A percentile compares a stretch with the other conserved stretches of the same genome.
Conservation (phyloP, 495 filamentous ascomycete species). For the Aspergillus bridgeri region DNA sequence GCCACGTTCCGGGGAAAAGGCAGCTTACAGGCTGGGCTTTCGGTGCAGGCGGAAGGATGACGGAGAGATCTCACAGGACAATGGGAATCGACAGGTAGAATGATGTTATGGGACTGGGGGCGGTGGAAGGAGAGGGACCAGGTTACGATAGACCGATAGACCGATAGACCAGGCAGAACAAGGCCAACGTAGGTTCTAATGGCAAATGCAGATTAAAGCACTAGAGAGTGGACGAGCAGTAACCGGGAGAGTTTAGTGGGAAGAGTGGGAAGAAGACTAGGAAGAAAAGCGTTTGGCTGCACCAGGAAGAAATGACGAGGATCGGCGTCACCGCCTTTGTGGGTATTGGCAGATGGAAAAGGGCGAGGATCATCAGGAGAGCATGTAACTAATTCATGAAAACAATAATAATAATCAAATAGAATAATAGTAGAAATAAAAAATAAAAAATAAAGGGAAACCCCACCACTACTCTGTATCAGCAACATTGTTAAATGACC, state of each 20-base stretch:
- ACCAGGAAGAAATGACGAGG: constrained; percentile 21
- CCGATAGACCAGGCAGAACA: neutral
- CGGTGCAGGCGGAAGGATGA: constrained; percentile 10
- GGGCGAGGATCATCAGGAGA: neutral
- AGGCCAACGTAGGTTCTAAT: neutral
- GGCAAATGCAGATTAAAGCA: constrained; percentile 7
- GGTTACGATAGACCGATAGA: no score
- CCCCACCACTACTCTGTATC: no score
- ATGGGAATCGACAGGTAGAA: constrained; percentile 12
- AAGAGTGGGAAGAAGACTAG: constrained; percentile 8
- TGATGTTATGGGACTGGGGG: constrained; percentile 12
- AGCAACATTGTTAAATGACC: no score
- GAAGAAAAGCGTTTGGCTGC: constrained; percentile 16
- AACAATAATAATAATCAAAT: no score
- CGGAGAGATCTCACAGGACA: constrained; percentile 1
- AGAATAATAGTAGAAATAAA: no score
- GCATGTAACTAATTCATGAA: no score
- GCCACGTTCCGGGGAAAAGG: constrained; percentile 33
- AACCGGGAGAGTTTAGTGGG: constrained; percentile 9
- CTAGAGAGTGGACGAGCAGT: constrained; percentile 1
- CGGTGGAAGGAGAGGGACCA: constrained; percentile 6
- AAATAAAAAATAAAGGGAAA: no score
- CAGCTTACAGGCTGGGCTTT: constrained; percentile 38
- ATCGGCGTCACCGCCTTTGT: constrained; percentile 27
- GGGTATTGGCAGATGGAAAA: neutral